phyloP scores from a whole-genome alignment of 179 eudicot genomes.

The Sideroxylon spinosum region DNA sequence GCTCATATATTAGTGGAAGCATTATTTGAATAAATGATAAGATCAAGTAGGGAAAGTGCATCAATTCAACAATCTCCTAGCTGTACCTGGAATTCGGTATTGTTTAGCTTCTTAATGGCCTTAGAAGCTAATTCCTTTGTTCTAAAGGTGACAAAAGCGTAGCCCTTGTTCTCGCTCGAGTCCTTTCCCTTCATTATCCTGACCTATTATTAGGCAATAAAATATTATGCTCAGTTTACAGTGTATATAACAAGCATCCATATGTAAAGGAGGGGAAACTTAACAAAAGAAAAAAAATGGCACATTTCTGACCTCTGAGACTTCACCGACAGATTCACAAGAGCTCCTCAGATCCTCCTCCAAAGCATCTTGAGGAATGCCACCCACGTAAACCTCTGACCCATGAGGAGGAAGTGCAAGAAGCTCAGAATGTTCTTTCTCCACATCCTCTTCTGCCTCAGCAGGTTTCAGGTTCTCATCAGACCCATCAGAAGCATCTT shows the following conservation, averaged over 20 bases:
- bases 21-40: background rate
- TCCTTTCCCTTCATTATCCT: constrained; percentile 84
- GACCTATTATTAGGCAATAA: constrained; percentile 45
- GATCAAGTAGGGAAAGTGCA: background rate
- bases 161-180: constrained; percentile 74
- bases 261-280: too few species aligned
- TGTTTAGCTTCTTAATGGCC: constrained; percentile 82
- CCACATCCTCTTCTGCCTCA: constrained; percentile 37
- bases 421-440: constrained; percentile 65
- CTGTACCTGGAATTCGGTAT: constrained; percentile 59
- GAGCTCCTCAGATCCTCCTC: constrained; percentile 68
- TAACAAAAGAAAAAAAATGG: too few species aligned
- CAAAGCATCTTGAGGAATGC: constrained; percentile 69
- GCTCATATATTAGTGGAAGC: background rate
- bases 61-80: background rate
- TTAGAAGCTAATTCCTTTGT: constrained; percentile 76
- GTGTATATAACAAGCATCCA: background rate
- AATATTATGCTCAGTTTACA: too few species aligned
- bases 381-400: constrained; percentile 89
- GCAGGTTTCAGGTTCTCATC: constrained; percentile 41
- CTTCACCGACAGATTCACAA: constrained; percentile 85
- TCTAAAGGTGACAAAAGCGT: constrained; percentile 84
- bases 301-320: constrained; percentile 52
- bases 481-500: constrained; percentile 23
- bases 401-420: constrained; percentile 97